A percentile compares a stretch with the other conserved stretches of the same genome.
Evolutionary conservation across 2,329 filamentous ascomycete genomes (phyloP).

Genomic region (Cladosporium sphaerospermum): DNA sequence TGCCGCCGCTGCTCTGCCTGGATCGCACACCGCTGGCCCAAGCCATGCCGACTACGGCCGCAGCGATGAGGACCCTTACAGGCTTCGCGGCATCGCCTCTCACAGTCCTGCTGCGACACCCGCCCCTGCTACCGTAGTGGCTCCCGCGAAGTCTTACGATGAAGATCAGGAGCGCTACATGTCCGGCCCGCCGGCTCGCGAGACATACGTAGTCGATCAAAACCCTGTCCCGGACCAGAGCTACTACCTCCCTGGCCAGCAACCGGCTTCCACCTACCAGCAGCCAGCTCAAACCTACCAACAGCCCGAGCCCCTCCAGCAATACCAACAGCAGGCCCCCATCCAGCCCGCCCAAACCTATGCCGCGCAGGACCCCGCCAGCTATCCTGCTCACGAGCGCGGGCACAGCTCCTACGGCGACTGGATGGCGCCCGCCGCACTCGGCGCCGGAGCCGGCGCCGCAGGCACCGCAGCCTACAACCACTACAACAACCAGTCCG

Average conservation of each 20-base stretch:
- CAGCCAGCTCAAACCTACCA: conserved; percentile 8
- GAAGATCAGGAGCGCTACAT: conserved; percentile 8
- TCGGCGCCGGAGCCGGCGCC: conserved; percentile 20
- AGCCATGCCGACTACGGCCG: conserved; percentile 23
- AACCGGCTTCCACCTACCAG: conserved; percentile 14
- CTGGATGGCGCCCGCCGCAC: conserved; percentile 49
- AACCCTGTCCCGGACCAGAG: conserved; percentile 20
- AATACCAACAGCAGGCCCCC: conserved; percentile 15
- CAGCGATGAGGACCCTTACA: conserved; percentile 23
- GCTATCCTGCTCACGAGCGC: conserved; percentile 17
- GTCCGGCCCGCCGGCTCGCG: conserved; percentile 19
- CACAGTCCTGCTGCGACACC: conserved; percentile 12
- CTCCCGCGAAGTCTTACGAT: background rate
- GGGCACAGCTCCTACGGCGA: conserved; percentile 32
- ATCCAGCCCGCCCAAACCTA: conserved; percentile 15
- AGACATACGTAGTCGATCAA: conserved; percentile 12
- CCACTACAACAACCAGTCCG: conserved; percentile 16
- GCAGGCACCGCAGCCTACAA: conserved; percentile 37
- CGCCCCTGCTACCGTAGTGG: background rate
- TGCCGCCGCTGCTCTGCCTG: conserved; percentile 39
- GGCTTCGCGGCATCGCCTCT: conserved; percentile 22
- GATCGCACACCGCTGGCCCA: conserved; percentile 9
- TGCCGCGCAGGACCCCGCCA: conserved; percentile 23
- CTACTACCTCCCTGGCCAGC: conserved; percentile 19
- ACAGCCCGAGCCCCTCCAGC: conserved; percentile 8